Conservation (phyloP, 305 asterid genomes). For the Rubia tinctorum region DNA sequence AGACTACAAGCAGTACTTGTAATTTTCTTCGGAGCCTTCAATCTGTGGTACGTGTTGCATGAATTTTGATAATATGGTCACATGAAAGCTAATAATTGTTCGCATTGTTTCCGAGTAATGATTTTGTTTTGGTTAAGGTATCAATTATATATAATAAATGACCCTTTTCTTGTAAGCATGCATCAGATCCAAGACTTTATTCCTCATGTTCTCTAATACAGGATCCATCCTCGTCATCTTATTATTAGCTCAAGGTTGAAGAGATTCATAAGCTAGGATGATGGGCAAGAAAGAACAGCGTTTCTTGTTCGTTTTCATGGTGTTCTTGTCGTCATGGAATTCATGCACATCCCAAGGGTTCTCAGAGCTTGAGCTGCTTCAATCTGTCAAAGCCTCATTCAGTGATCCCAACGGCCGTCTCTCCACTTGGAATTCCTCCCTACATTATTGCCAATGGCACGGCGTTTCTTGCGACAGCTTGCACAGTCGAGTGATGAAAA, state of each 20-base stretch:
- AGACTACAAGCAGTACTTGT: not conserved
- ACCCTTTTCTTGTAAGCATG: not conserved
- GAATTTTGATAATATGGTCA: conserved; percentile 5
- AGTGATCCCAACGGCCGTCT: conserved; percentile 46
- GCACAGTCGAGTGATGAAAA: conserved; percentile 41
- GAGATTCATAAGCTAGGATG: conserved; percentile 14
- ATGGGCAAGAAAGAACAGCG: conserved; percentile 29
- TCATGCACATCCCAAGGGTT: conserved; percentile 37
- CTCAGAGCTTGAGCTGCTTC: conserved; percentile 48
- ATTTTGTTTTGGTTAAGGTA: conserved; percentile 22
- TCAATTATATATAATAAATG: conserved; percentile 1
- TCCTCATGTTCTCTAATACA: conserved; percentile 27
- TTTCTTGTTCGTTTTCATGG: conserved; percentile 18
- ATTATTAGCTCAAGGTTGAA: conserved; percentile 26
- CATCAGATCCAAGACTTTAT: conserved; percentile 52
- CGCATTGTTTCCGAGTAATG: conserved; percentile 23
- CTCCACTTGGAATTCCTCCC: conserved; percentile 54
- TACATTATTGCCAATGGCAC: conserved; percentile 54
- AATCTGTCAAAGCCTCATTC: conserved; percentile 48
- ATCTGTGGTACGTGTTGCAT: conserved; percentile 9
- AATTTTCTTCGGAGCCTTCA: not conserved
- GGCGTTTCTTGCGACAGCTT: conserved; percentile 63
- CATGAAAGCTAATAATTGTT: conserved; percentile 19
- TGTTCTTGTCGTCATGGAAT: conserved; percentile 32
- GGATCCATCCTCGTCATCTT: conserved; percentile 30